phyloP scores from a whole-genome alignment of 2,329 filamentous ascomycete genomes.

The Penicillium sp. region DNA sequence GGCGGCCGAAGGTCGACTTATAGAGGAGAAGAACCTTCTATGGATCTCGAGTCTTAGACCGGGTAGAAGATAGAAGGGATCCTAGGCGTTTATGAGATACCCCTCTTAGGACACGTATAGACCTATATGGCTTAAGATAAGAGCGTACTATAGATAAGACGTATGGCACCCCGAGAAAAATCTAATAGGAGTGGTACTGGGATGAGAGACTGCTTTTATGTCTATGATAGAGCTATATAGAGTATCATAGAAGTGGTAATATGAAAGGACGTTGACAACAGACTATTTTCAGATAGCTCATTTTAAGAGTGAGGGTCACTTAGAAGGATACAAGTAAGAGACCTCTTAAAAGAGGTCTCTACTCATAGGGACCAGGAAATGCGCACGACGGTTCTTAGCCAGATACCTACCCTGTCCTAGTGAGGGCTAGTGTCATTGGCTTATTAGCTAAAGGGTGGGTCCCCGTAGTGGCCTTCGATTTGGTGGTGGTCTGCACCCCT shows the following conservation, averaged over 20 bases:
- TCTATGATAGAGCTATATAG: conserved; percentile 4
- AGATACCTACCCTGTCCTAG: too few species aligned
- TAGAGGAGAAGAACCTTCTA: conserved; percentile 7
- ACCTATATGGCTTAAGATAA: background rate
- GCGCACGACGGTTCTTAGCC: too few species aligned
- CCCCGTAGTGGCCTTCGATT: too few species aligned
- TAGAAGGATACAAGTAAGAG: background rate
- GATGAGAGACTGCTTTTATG: background rate
- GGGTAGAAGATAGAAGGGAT: conserved; percentile 1
- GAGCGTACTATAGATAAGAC: conserved; percentile 2
- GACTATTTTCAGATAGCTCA: background rate
- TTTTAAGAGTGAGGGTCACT: background rate
- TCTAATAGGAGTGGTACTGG: conserved; percentile 3
- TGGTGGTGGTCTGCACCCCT: too few species aligned
- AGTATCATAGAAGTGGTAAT: background rate
- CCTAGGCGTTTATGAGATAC: conserved; percentile 3
- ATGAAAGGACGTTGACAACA: background rate
- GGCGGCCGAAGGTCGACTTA: conserved; percentile 3
- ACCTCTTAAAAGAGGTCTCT: conserved; percentile 1
- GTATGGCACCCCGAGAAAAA: background rate
- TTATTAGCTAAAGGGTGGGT: too few species aligned
- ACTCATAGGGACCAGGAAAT: too few species aligned
- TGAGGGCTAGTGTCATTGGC: too few species aligned
- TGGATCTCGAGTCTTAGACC: conserved; percentile 1
- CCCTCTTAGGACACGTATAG: too few species aligned